Base-by-base conservation (phyloP, 2,329 filamentous ascomycete genomes). In the Fusarium mangiferae region DNA sequence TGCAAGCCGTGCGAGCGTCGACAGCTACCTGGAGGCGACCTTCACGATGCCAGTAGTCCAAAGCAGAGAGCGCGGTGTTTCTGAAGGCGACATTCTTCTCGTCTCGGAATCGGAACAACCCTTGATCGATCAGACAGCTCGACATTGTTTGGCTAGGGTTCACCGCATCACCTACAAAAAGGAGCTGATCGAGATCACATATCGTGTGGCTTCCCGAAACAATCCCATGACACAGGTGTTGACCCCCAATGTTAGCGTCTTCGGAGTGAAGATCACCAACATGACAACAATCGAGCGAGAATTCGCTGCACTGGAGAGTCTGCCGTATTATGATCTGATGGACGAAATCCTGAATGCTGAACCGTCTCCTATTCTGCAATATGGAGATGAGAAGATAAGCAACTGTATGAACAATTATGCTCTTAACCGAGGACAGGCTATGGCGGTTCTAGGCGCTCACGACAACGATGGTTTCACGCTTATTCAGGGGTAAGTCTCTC, bases 391-490 rank as follows among this genome's bases (percentile, higher is more conserved):
- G 71, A 91, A 91, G 68, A 85, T 98, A 12, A 85, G 89, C 12
- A 88, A 89, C 13, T 88, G 94, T 41, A 91, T 93, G 82, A 85
- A 89, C 30, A 95, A 92, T 66, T 98, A 98, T 83, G 89, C 90
- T 28, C 89, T 99, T 64, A 99, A 99, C 80, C 87, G 87, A 46
- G 96, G 95, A 11, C 96, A 99, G 80, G 94, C 96, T 7, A 93
- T 94, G 81, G 96, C 96, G 13, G 94, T 99, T 70, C 90, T 96
- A 73, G 97, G 96, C 60, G 96, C 95, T 18, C 90, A 95, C 65
- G 95, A 97, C 78, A 99, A 99, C 76, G 96, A 98, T 82, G 97
- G 94, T 0, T 99, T 99, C 80, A 98, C 96, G 7, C 86, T 99
- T 69, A 95, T 99, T 76, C 96, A 99, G 84, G 96, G 93, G 90